Percentiles rank a stretch among this genome's conserved stretches.
Conservation (phyloP, 192 early-diverging fungal species). For the Coemansia sp. region DNA sequence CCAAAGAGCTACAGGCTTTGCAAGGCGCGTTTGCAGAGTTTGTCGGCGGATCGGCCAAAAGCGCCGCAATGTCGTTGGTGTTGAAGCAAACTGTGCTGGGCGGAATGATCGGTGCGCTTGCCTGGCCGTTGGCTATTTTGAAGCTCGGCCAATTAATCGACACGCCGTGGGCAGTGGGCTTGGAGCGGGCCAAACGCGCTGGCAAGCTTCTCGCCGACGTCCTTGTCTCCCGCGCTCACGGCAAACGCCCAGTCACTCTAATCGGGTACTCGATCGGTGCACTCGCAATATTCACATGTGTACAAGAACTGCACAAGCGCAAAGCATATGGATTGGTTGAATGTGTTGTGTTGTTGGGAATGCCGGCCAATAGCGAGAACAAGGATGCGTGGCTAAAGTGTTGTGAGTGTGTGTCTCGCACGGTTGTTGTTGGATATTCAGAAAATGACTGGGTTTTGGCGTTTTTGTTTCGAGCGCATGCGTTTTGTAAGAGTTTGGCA, state of each 20-base stretch:
- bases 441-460: conserved; percentile 67
- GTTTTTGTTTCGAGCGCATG: conserved; percentile 63
- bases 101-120: conserved; percentile 40
- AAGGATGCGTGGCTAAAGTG: conserved; percentile 61
- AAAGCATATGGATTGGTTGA: conserved; percentile 62
- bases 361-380: conserved; percentile 60
- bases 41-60: conserved; percentile 41
- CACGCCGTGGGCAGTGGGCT: conserved; percentile 68
- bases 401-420: conserved; percentile 58
- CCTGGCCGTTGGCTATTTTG: conserved; percentile 50
- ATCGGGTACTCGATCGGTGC: conserved; percentile 74
- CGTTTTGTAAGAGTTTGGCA: conserved; percentile 37
- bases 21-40: conserved; percentile 47
- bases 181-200: conserved; percentile 65
- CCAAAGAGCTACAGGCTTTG: conserved; percentile 43
- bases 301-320: conserved; percentile 59
- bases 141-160: conserved; percentile 61
- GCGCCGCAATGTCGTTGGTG: conserved; percentile 41
- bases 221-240: conserved; percentile 46
- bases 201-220: conserved; percentile 59
- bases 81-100: conserved; percentile 49
- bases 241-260: conserved; percentile 66
- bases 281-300: conserved; percentile 66
- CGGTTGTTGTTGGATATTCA: conserved; percentile 65
- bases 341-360: conserved; percentile 67